These are phyloP conservation scores for Camelina sativa DNA, from an alignment of 345 rosid genomes.

Conservation along the genomic window DNA sequence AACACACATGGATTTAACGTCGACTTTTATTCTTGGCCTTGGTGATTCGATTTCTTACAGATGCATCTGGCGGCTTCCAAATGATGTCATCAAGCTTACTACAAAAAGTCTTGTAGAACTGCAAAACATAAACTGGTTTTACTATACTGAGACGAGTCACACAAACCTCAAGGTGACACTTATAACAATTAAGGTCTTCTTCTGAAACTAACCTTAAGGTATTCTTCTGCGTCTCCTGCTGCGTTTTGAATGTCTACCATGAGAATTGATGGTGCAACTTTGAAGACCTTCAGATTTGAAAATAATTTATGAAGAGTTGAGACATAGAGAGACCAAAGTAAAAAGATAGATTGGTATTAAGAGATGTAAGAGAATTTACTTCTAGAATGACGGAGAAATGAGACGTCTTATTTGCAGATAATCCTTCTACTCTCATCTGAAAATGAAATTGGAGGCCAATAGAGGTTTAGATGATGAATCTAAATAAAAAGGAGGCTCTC, in stretches of 20 bases:
- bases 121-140: slow-evolving; percentile 34
- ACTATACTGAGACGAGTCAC: slow-evolving; percentile 15
- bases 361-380: slow-evolving; percentile 48
- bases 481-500: not conserved
- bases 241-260: slow-evolving; percentile 92
- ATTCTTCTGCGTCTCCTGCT: slow-evolving; percentile 56
- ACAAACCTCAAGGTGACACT: slow-evolving; percentile 5
- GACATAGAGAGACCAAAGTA: slow-evolving; percentile 2
- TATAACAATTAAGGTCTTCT: not conserved
- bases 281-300: slow-evolving; percentile 62
- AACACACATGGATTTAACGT: slow-evolving; percentile 45
- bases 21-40: slow-evolving; percentile 73
- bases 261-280: slow-evolving; percentile 84
- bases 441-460: slow-evolving; percentile 2
- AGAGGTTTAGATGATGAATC: not conserved
- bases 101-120: slow-evolving; percentile 91
- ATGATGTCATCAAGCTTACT: slow-evolving; percentile 89
- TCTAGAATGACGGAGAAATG: slow-evolving; percentile 83
- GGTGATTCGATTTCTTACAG: slow-evolving; percentile 58
- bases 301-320: slow-evolving; percentile 10
- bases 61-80: slow-evolving; percentile 80
- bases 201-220: slow-evolving; percentile 69
- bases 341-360: not conserved
- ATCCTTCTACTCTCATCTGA: slow-evolving; percentile 98
- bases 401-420: slow-evolving; percentile 65